Base-by-base conservation (phyloP, 768 basidiomycete species). In the Russula virescens region DNA sequence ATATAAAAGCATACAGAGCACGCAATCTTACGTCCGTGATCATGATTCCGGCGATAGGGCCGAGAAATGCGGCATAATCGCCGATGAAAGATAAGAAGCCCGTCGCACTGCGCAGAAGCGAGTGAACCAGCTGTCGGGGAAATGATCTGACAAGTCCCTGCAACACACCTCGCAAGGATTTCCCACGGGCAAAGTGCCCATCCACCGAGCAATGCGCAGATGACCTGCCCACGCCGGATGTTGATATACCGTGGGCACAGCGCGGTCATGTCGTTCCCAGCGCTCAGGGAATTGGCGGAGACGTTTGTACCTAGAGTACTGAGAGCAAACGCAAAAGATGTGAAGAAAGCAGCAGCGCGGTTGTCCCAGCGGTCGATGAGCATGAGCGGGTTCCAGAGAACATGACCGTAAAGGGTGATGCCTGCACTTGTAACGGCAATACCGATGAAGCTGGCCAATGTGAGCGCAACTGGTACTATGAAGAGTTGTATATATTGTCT, bases 121-220 rank as follows among this genome's bases (percentile, higher is more conserved):
- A 19, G 26, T 46, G n/a, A 31, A 34, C 11, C 4, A 42, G 25
- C 25, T n/a, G n/a, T n/a, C n/a, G n/a, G n/a, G n/a, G n/a, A n/a
- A n/a, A n/a, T n/a, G n/a, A n/a, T n/a, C n/a, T n/a, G n/a, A n/a
- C n/a, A n/a, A n/a, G n/a, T n/a, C n/a, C n/a, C n/a, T n/a, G n/a
- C n/a, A n/a, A n/a, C n/a, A n/a, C 69, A 76, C 63, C 73, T 78
- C 10, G 78, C 78, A 38, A 94, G 76, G 59, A 95, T 91, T 73
- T 92, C 84, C 93, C 92, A 95, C 5, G 92, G 91, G 63, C 82
- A 85, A 21, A 91, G 72, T 0, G 80, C 84, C 92, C 93, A 95
- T 0, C 90, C 90, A 4, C 91, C 91, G 6, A 95, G 71, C 51
- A 94, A 58, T 0, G 90, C 89, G 66, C 90, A 93, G 34, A 95